phyloP scores from a whole-genome alignment of 2,329 filamentous ascomycete genomes.

The Cladosporium sp. region DNA sequence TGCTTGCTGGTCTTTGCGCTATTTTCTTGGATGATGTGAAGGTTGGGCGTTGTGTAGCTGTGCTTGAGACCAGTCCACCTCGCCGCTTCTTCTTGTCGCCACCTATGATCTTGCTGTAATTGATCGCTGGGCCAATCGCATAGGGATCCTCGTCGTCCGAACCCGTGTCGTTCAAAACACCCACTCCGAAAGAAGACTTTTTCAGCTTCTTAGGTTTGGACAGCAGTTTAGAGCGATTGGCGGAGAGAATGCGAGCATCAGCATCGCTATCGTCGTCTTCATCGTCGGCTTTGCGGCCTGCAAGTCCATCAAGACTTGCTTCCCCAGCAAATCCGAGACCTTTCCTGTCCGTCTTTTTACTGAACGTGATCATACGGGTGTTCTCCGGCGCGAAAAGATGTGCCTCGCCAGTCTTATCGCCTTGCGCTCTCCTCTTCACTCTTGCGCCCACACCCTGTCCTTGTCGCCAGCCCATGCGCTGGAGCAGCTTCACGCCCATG shows the following conservation, averaged over 20 bases:
- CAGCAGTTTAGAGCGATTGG: constrained; percentile 36
- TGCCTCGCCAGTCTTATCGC: constrained; percentile 58
- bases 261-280: constrained; percentile 38
- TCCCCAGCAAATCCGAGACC: constrained; percentile 70
- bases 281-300: constrained; percentile 35
- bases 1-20: constrained; percentile 8
- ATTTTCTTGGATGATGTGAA: constrained; percentile 71
- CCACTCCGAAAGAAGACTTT: constrained; percentile 80
- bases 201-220: constrained; percentile 51
- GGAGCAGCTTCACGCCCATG: constrained; percentile 81
- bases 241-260: constrained; percentile 35
- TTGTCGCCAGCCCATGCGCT: constrained; percentile 93
- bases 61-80: constrained; percentile 35
- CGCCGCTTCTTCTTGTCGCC: constrained; percentile 69
- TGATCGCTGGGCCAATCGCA: constrained; percentile 85
- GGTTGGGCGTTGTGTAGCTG: constrained; percentile 58
- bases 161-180: constrained; percentile 86
- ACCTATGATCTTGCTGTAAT: constrained; percentile 79
- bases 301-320: constrained; percentile 49
- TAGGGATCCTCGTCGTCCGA: constrained; percentile 96
- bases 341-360: constrained; percentile 67
- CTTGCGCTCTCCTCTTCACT: constrained; percentile 70
- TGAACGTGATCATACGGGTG: constrained; percentile 66
- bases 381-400: constrained; percentile 88
- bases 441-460: constrained; percentile 92